Conservation (phyloP, 1,284 basidiomycete species). For the Sanghuangporus sanghuang region DNA sequence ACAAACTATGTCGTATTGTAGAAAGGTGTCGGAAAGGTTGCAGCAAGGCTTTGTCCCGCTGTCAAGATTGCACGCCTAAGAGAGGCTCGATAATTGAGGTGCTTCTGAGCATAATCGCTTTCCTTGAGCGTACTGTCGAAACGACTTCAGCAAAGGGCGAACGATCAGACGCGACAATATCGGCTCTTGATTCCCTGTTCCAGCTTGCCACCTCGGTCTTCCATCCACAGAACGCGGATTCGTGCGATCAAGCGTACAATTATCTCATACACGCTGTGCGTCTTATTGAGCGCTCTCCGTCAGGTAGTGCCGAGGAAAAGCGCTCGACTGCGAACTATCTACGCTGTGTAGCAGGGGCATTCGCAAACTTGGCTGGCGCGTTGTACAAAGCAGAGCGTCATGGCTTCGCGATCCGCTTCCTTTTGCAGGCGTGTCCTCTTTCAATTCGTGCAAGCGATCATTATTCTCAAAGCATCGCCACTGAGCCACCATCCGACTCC, state of each 20-base stretch:
- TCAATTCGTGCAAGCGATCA: constrained; percentile 42
- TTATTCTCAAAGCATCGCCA: neutral
- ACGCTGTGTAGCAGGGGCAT: constrained; percentile 63
- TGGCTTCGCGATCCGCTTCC: constrained; percentile 59
- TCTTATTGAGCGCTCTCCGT: constrained; percentile 28
- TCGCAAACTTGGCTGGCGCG: constrained; percentile 57
- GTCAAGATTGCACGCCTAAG: neutral
- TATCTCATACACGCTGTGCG: constrained; percentile 41
- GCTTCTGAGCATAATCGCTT: constrained; percentile 6
- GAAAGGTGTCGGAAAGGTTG: constrained; percentile 52
- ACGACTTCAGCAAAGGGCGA: constrained; percentile 24
- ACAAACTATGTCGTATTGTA: constrained; percentile 45
- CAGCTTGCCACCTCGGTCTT: constrained; percentile 48
- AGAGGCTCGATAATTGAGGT: constrained; percentile 9
- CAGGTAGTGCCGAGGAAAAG: constrained; percentile 19
- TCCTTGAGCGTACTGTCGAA: constrained; percentile 25
- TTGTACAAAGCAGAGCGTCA: constrained; percentile 57
- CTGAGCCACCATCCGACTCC: constrained; percentile 17
- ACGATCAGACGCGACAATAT: constrained; percentile 22
- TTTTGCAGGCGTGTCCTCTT: constrained; percentile 53
- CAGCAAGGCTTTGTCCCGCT: constrained; percentile 33
- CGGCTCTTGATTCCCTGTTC: constrained; percentile 57
- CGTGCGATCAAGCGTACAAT: constrained; percentile 43
- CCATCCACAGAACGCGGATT: constrained; percentile 40
- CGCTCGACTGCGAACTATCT: constrained; percentile 41